Percentiles rank a stretch among this genome's conserved stretches.
These are phyloP conservation scores for Metschnikowia vanudenii DNA, from an alignment of 805 yeast genomes.

Conservation along the genomic window DNA sequence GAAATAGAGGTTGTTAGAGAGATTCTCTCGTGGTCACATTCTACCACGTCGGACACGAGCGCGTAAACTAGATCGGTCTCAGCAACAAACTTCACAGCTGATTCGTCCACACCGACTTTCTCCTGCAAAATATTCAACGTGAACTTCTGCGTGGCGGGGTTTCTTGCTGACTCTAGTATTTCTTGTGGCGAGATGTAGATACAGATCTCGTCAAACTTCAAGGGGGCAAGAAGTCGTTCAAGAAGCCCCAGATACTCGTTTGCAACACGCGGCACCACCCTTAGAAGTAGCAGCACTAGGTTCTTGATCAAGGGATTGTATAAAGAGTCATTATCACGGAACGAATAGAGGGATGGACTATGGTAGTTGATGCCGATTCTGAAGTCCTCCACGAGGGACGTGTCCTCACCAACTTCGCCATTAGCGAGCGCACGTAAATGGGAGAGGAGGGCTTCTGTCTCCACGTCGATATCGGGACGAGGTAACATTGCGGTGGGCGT, in stretches of 20 bases:
- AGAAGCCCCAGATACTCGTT: slow-evolving; percentile 7
- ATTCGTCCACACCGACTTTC: not conserved
- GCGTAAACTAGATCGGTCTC: not conserved
- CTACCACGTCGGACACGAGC: not conserved
- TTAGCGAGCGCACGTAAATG: slow-evolving; percentile 8
- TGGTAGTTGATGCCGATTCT: slow-evolving; percentile 7
- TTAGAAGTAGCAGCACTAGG: slow-evolving; percentile 12
- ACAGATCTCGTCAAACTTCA: slow-evolving; percentile 10
- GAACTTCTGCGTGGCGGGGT: slow-evolving; percentile 3
- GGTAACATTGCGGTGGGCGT: not conserved
- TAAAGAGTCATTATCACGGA: slow-evolving; percentile 2
- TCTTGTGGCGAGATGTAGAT: slow-evolving; percentile 9
- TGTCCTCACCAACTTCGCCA: slow-evolving; percentile 7
- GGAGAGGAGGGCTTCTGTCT: slow-evolving; percentile 2
- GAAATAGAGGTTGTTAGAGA: not conserved
- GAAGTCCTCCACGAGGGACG: slow-evolving; percentile 6
- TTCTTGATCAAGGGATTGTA: slow-evolving; percentile 12
- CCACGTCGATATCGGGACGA: slow-evolving; percentile 5
- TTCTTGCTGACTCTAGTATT: slow-evolving; percentile 2
- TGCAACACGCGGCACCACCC: slow-evolving; percentile 4
- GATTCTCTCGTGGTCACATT: not conserved
- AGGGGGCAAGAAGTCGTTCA: slow-evolving; percentile 5
- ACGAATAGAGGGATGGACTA: slow-evolving; percentile 7
- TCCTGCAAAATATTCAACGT: not conserved
- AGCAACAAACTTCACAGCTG: not conserved